Conservation (phyloP, 371 early-diverging fungal species). For the Lichtheimia corymbifera region DNA sequence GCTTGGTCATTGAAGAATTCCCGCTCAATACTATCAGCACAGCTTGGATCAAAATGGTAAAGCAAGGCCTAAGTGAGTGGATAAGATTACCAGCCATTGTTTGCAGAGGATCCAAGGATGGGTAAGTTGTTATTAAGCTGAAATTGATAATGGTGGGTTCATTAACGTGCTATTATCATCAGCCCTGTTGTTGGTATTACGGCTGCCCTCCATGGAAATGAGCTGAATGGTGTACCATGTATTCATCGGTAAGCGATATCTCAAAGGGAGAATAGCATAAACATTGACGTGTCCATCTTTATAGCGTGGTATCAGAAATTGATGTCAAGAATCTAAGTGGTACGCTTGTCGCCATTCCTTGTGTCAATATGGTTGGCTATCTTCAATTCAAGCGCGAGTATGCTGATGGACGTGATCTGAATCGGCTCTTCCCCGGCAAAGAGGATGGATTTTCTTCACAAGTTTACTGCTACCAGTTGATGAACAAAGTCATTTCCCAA, state of each 20-base stretch:
- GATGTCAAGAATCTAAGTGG: conserved; percentile 74
- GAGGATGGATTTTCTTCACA: conserved; percentile 77
- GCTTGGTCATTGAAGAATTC: conserved; percentile 66
- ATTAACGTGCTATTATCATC: background rate
- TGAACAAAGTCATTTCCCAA: conserved; percentile 77
- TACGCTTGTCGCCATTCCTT: conserved; percentile 87
- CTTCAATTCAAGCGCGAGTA: conserved; percentile 80
- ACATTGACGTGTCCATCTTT: background rate
- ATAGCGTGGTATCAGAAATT: conserved; percentile 72
- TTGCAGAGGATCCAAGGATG: conserved; percentile 63
- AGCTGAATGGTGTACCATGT: conserved; percentile 89
- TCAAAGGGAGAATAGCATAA: background rate
- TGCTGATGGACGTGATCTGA: conserved; percentile 82
- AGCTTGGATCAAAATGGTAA: conserved; percentile 76
- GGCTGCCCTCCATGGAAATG: conserved; percentile 89
- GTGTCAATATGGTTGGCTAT: conserved; percentile 87
- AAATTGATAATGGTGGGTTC: background rate
- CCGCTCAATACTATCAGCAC: conserved; percentile 64
- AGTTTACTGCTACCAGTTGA: conserved; percentile 79
- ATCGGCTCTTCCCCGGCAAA: conserved; percentile 84
- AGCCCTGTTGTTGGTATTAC: conserved; percentile 52
- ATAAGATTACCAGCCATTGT: conserved; percentile 67
- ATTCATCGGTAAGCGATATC: conserved; percentile 67
- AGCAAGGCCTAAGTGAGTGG: conserved; percentile 73
- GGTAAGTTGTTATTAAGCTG: conserved; percentile 21